Evolutionary conservation across 1,284 basidiomycete species (phyloP), one percentile per base, ranked within the genome.

Genomic region (Melanopsichium pennsylvanicum): DNA sequence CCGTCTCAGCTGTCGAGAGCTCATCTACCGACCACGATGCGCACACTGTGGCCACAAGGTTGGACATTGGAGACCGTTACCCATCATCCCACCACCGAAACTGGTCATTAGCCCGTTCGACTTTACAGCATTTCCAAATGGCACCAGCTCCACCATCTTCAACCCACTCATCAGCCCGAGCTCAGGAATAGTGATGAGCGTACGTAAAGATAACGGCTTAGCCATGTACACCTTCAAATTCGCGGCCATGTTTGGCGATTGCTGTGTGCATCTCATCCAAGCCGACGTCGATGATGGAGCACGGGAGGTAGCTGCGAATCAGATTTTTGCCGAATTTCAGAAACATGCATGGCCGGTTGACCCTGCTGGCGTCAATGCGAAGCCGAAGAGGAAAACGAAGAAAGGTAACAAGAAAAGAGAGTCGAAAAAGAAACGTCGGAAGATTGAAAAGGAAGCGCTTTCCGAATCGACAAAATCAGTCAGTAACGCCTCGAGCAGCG

Each of bases 181-280:
- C 22, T 55, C 52, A 4, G 43, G 51, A 2, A 59, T 70, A 5
- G 15, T 3, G 23, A 27, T 52, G 48, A 23, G 19, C 3, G 35
- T 56, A 26, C 22, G 31, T 5, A 54, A 16, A 29, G 25, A 29
- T 1, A 21, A 21, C 7, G 56, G 62, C 11, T 12, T 70, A 21
- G 40, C 29, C 13, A 51, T 50, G 26, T 55, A 63, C 18, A 44
- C 50, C 1, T 70, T 64, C 27, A 29, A 9, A 4, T 59, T 70
- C 34, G 46, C 49, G 16, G 35, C 23, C 25, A 41, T 21, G 47
- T 60, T 63, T 49, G 67, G 61, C 44, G 52, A 57, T 16, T 58
- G 56, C 22, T 16, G 37, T 9, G 67, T 70, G 13, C 67, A 70
- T 18, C 31, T 70, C n/a, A 46, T 70, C 13, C 56, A 64, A 44